phyloP scores from a whole-genome alignment of 2,329 filamentous ascomycete genomes.

The Cordyceps farinosa region DNA sequence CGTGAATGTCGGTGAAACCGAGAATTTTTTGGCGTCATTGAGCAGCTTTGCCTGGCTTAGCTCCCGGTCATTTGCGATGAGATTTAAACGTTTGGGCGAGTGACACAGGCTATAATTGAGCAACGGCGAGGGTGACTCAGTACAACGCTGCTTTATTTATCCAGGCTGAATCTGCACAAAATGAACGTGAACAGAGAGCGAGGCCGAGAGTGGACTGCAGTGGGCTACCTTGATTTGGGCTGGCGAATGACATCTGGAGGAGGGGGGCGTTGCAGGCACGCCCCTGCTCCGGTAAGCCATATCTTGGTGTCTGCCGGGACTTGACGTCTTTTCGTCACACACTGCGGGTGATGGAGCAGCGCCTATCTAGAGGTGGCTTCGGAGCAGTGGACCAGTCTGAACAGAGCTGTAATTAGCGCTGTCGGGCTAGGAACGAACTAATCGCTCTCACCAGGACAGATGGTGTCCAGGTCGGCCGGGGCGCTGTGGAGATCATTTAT shows the following conservation, averaged over 20 bases:
- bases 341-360: conserved; percentile 12
- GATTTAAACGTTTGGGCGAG: conserved; percentile 9
- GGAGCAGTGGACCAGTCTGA: conserved; percentile 4
- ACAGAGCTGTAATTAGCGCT: conserved; percentile 13
- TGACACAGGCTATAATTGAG: background rate
- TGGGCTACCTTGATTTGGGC: conserved; percentile 14
- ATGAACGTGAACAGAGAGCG: conserved; percentile 2
- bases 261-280: conserved; percentile 9
- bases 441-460: conserved; percentile 16
- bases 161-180: conserved; percentile 15
- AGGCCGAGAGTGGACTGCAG: background rate
- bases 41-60: background rate
- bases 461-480: conserved; percentile 8
- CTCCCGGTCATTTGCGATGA: background rate
- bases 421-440: conserved; percentile 10
- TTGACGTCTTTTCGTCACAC: conserved; percentile 13
- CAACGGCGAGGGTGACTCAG: conserved; percentile 8
- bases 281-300: conserved; percentile 4
- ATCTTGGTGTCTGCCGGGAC: conserved; percentile 9
- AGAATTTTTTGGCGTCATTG: background rate
- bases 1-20: conserved; percentile 8
- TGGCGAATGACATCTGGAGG: conserved; percentile 4
- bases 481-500: conserved; percentile 11
- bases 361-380: conserved; percentile 16
- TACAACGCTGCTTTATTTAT: conserved; percentile 12